These are phyloP conservation scores for Corylus americana DNA, from an alignment of 306 rosid genomes.

Conservation along the genomic window DNA sequence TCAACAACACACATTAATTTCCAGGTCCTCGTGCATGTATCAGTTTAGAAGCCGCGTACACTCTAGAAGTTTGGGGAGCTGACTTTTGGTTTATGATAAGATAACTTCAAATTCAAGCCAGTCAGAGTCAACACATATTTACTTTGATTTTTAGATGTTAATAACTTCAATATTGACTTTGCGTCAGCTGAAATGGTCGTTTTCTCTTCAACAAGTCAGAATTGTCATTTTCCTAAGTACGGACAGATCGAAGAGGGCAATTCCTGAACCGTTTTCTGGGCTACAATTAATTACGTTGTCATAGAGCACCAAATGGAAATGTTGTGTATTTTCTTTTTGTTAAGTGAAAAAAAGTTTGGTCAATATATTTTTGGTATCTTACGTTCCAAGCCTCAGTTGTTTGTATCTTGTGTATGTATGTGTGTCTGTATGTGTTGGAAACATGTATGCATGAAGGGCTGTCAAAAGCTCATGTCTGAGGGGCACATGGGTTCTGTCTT, in stretches of 20 bases:
- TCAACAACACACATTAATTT: neutral
- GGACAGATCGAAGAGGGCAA: neutral
- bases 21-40: neutral
- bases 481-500: conserved; percentile 57
- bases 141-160: neutral
- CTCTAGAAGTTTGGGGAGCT: neutral
- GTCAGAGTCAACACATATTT: neutral
- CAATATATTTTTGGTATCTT: too few species aligned
- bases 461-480: conserved; percentile 30
- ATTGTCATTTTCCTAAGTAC: neutral
- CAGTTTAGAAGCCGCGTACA: neutral
- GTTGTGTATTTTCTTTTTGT: neutral
- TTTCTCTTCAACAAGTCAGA: neutral
- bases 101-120: neutral
- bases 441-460: conserved; percentile 22
- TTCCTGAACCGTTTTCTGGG: neutral
- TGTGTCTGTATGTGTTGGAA: conserved; percentile 8
- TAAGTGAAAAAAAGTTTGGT: neutral
- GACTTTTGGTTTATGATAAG: too few species aligned
- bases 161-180: neutral
- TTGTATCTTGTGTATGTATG: neutral
- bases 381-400: neutral
- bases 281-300: too few species aligned
- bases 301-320: neutral
- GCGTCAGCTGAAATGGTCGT: neutral